Percentiles rank a stretch among this genome's conserved stretches.
Conservation (phyloP, 2,329 filamentous ascomycete species). For the Fusarium sp. region DNA sequence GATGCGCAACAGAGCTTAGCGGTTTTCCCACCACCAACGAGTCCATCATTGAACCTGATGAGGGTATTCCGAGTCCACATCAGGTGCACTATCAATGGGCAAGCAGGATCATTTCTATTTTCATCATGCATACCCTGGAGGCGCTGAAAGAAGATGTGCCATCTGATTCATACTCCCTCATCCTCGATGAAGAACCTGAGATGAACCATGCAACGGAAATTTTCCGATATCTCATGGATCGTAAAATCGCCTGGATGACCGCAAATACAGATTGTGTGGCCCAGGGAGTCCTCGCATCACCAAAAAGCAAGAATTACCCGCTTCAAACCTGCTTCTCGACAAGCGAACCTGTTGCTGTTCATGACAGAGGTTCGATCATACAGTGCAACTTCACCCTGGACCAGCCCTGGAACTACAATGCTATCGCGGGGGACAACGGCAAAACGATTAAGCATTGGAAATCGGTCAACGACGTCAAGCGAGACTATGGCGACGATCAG, state of each 20-base stretch:
- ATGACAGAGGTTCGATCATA: background rate
- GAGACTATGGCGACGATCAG: background rate
- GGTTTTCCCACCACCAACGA: background rate
- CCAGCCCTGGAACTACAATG: background rate
- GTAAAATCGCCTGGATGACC: background rate
- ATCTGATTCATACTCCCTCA: background rate
- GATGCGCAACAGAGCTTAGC: too few relatives aligned
- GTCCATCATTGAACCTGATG: background rate
- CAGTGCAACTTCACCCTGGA: background rate
- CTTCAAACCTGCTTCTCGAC: background rate
- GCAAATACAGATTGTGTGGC: background rate
- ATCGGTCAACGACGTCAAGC: background rate
- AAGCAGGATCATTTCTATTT: background rate
- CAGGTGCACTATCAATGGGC: background rate
- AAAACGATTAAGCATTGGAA: accelerated
- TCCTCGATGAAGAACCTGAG: background rate
- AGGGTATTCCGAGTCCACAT: background rate
- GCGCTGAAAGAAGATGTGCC: accelerated
- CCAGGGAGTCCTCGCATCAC: background rate
- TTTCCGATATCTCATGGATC: background rate
- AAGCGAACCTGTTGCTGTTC: background rate
- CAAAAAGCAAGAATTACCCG: background rate
- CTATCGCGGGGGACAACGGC: background rate
- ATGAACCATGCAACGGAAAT: background rate
- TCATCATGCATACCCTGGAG: background rate